These are phyloP conservation scores for Yamadazyma spencermartinsiae DNA, from an alignment of 1,139 yeast species.

Conservation along the genomic window DNA sequence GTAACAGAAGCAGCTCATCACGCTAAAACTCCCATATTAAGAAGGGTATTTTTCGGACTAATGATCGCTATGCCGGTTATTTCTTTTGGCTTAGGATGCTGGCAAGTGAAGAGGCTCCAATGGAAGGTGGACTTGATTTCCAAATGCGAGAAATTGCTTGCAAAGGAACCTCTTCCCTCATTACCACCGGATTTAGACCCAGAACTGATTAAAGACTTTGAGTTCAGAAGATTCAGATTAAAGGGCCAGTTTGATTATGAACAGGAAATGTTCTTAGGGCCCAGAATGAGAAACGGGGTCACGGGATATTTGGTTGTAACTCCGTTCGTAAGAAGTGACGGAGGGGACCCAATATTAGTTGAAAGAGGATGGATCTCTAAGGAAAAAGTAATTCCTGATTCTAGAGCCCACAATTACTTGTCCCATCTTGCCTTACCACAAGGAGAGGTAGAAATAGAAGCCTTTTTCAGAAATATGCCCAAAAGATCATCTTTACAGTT, in stretches of 20 bases:
- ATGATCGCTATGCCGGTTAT: conserved; percentile 85
- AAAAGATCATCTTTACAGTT: conserved; percentile 69
- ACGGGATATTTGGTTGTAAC: conserved; percentile 81
- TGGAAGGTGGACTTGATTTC: conserved; percentile 92
- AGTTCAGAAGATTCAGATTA: conserved; percentile 72
- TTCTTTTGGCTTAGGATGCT: conserved; percentile 83
- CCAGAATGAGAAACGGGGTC: conserved; percentile 72
- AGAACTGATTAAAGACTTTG: conserved; percentile 63
- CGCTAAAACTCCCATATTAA: conserved; percentile 38
- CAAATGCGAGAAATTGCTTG: conserved; percentile 75
- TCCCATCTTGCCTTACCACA: conserved; percentile 69
- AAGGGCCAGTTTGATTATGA: conserved; percentile 81
- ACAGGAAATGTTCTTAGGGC: conserved; percentile 91
- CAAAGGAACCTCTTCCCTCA: conserved; percentile 64
- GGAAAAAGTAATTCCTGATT: conserved; percentile 64
- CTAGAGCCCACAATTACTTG: conserved; percentile 50
- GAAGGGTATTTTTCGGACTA: conserved; percentile 54
- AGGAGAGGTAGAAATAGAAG: conserved; percentile 72
- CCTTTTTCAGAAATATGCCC: conserved; percentile 74
- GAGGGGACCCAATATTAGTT: conserved; percentile 69
- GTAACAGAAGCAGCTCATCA: conserved; percentile 43
- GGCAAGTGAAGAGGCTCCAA: conserved; percentile 84
- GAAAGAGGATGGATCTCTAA: conserved; percentile 94
- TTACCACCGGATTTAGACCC: conserved; percentile 64
- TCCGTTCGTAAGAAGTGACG: conserved; percentile 76